These are phyloP conservation scores for Aspergillus eucalypticola DNA, from an alignment of 2,329 filamentous ascomycete genomes.

Conservation along the genomic window DNA sequence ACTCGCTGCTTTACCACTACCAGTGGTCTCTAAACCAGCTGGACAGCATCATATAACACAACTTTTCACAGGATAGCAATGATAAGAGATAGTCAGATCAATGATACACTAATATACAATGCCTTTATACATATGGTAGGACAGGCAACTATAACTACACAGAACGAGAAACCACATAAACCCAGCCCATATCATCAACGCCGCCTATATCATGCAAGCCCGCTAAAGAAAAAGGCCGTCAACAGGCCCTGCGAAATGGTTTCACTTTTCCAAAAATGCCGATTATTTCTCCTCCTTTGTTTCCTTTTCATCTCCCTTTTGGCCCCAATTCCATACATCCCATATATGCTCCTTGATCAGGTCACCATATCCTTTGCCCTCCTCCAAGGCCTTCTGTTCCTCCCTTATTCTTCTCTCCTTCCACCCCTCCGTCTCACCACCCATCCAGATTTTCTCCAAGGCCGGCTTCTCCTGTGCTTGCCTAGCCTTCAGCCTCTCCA, in stretches of 20 bases:
- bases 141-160: background rate
- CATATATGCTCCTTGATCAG: conserved; percentile 50
- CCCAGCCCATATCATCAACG: background rate
- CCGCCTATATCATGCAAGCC: background rate
- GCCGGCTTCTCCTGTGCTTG: conserved; percentile 33
- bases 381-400: conserved; percentile 45
- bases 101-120: too few relatives aligned
- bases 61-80: too few relatives aligned
- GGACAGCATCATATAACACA: too few relatives aligned
- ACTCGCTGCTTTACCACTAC: too few relatives aligned
- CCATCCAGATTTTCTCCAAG: conserved; percentile 42
- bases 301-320: conserved; percentile 21
- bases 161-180: background rate
- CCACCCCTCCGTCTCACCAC: conserved; percentile 46
- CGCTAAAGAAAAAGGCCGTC: background rate
- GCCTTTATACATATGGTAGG: too few relatives aligned
- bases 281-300: background rate
- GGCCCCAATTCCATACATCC: conserved; percentile 48
- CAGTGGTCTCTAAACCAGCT: too few relatives aligned
- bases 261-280: too few relatives aligned
- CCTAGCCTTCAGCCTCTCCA: conserved; percentile 36
- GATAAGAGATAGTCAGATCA: too few relatives aligned
- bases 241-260: background rate
- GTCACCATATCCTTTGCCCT: conserved; percentile 48
- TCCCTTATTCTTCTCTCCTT: conserved; percentile 44